These are phyloP conservation scores for Lodderomyces theae DNA, from an alignment of 1,139 yeast genomes.

Conservation along the genomic window DNA sequence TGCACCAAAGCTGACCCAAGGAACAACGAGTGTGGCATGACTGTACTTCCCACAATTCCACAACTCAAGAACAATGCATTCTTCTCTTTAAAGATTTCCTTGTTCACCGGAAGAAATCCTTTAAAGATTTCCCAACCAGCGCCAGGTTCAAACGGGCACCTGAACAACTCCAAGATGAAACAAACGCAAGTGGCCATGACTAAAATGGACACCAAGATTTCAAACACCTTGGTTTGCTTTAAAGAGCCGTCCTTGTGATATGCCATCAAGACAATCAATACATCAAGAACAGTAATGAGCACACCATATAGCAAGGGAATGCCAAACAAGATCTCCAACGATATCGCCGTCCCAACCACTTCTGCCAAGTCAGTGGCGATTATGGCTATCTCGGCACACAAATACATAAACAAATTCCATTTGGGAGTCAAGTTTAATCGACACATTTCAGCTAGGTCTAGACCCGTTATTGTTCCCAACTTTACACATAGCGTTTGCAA, in stretches of 20 bases:
- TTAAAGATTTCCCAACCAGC: constrained; percentile 36
- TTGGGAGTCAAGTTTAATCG: constrained; percentile 57
- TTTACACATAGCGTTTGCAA: constrained; percentile 71
- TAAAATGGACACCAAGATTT: constrained; percentile 58
- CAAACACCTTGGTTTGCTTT: constrained; percentile 65
- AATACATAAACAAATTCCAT: constrained; percentile 56
- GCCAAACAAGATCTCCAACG: constrained; percentile 64
- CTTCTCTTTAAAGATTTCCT: constrained; percentile 48
- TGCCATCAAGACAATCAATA: constrained; percentile 62
- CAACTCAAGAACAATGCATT: constrained; percentile 65
- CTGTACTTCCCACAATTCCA: constrained; percentile 79
- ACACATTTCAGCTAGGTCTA: constrained; percentile 76
- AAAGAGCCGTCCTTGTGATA: constrained; percentile 70
- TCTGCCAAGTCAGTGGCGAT: constrained; percentile 82
- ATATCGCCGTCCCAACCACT: constrained; percentile 78
- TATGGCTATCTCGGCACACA: constrained; percentile 70
- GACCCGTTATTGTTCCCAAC: constrained; percentile 74
- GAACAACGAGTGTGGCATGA: constrained; percentile 78
- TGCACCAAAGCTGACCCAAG: constrained; percentile 77
- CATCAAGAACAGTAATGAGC: constrained; percentile 68
- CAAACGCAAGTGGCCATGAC: constrained; percentile 67
- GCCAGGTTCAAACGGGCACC: constrained; percentile 43
- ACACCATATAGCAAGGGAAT: constrained; percentile 69
- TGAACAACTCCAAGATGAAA: constrained; percentile 58
- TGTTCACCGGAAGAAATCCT: constrained; percentile 59